These are phyloP conservation scores for Casuarina equisetifolia DNA, from an alignment of 306 rosid species.

Conservation along the genomic window DNA sequence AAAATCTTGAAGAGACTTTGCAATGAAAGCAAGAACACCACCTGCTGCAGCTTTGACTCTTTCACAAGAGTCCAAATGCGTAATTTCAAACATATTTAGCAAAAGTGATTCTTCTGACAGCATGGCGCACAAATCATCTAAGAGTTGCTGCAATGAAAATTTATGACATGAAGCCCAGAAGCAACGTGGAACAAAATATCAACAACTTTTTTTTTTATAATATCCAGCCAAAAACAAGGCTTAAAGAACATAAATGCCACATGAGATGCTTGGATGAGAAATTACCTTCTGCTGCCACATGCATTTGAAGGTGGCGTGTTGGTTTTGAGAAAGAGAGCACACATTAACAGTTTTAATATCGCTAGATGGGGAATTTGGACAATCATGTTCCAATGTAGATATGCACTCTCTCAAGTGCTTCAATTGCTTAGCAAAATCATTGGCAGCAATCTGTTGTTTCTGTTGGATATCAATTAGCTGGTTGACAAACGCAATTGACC, in stretches of 20 bases:
- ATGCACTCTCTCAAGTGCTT: slow-evolving; percentile 50
- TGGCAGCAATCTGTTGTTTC: slow-evolving; percentile 61
- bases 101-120: slow-evolving; percentile 60
- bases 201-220: neutral
- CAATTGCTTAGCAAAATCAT: slow-evolving; percentile 61
- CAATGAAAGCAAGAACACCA: slow-evolving; percentile 51
- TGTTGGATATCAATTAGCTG: slow-evolving; percentile 73
- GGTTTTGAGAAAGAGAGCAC: slow-evolving; percentile 49
- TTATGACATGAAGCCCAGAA: slow-evolving; percentile 10
- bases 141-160: slow-evolving; percentile 62
- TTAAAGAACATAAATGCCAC: neutral
- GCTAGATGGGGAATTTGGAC: slow-evolving; percentile 37
- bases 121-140: slow-evolving; percentile 61
- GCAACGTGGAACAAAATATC: slow-evolving; percentile 14
- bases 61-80: slow-evolving; percentile 61
- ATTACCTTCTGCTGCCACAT: slow-evolving; percentile 91
- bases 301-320: slow-evolving; percentile 53
- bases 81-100: slow-evolving; percentile 47
- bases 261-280: neutral
- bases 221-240: neutral
- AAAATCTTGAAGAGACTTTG: slow-evolving; percentile 55
- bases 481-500: slow-evolving; percentile 59
- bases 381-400: slow-evolving; percentile 55
- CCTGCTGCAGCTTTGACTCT: slow-evolving; percentile 46
- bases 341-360: slow-evolving; percentile 29